Conservation (phyloP, 148 eudicot genomes). For the Silene uniflora region DNA sequence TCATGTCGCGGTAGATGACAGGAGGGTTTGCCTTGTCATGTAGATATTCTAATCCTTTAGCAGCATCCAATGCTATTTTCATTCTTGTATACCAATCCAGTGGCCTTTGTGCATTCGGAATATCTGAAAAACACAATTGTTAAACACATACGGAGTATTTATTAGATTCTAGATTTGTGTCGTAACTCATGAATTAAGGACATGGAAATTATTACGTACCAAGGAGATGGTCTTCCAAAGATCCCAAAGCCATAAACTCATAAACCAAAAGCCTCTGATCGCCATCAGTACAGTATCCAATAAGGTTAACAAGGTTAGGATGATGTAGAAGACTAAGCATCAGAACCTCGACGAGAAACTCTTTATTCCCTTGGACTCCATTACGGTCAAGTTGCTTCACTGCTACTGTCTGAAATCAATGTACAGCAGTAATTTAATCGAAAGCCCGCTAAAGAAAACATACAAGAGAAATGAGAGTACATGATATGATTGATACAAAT, state of each 20-base stretch:
- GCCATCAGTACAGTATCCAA: constrained; percentile 62
- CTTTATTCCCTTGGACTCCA: constrained; percentile 63
- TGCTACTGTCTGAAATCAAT: constrained; percentile 41
- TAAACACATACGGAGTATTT: background rate
- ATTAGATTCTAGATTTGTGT: no score
- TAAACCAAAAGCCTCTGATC: constrained; percentile 50
- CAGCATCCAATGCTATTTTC: constrained; percentile 48
- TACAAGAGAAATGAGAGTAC: background rate
- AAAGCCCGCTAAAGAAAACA: background rate
- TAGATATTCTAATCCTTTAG: constrained; percentile 49
- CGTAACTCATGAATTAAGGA: no score
- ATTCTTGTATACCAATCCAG: constrained; percentile 50
- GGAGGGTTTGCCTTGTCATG: constrained; percentile 50
- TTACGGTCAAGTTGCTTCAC: constrained; percentile 69
- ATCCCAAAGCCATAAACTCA: constrained; percentile 47
- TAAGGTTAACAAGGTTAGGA: constrained; percentile 54
- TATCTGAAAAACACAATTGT: constrained; percentile 29
- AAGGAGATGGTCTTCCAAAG: constrained; percentile 45
- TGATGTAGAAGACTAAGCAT: constrained; percentile 67
- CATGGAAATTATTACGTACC: constrained; percentile 31
- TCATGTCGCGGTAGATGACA: constrained; percentile 48
- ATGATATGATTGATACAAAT: no score
- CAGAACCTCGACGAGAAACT: constrained; percentile 63
- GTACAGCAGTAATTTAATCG: background rate
- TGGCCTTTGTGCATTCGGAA: constrained; percentile 29